These are phyloP conservation scores for Tetracladium marchalianum DNA, from an alignment of 495 filamentous ascomycete species.

Conservation along the genomic window DNA sequence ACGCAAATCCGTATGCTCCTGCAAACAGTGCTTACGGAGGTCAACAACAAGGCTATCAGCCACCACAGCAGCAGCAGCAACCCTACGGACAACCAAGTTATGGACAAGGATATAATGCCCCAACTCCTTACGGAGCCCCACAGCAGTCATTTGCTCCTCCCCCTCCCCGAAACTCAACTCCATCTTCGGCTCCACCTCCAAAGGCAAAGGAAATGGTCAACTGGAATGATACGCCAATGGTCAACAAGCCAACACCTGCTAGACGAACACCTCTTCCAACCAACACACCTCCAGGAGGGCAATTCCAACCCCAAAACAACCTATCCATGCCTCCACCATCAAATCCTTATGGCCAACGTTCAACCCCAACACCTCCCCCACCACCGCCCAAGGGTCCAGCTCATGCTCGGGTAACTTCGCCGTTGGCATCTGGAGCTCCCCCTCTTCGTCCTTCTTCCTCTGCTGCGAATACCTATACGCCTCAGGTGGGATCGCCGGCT, in stretches of 20 bases:
- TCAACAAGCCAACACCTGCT: conserved; percentile 60
- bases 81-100: conserved; percentile 5
- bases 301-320: conserved; percentile 53
- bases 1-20: conserved; percentile 55
- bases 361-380: conserved; percentile 40
- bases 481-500: conserved; percentile 36
- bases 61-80: conserved; percentile 9
- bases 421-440: conserved; percentile 36
- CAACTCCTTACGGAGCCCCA: conserved; percentile 22
- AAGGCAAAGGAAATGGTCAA: conserved; percentile 59
- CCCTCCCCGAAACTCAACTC: conserved; percentile 39
- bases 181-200: conserved; percentile 55
- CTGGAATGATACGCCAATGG: conserved; percentile 95
- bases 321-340: conserved; percentile 29
- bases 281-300: conserved; percentile 47
- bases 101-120: not conserved
- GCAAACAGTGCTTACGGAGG: conserved; percentile 23
- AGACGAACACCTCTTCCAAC: conserved; percentile 60
- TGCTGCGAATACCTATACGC: conserved; percentile 65
- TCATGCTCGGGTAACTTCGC: conserved; percentile 42
- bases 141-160: conserved; percentile 8
- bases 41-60: conserved; percentile 14
- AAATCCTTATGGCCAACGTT: conserved; percentile 34
- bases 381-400: conserved; percentile 48
- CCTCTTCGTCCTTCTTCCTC: conserved; percentile 42